A percentile compares a stretch with the other conserved stretches of the same genome.
These are phyloP conservation scores for Diaporthe destruens DNA, from an alignment of 2,329 filamentous ascomycete genomes.

Conservation along the genomic window DNA sequence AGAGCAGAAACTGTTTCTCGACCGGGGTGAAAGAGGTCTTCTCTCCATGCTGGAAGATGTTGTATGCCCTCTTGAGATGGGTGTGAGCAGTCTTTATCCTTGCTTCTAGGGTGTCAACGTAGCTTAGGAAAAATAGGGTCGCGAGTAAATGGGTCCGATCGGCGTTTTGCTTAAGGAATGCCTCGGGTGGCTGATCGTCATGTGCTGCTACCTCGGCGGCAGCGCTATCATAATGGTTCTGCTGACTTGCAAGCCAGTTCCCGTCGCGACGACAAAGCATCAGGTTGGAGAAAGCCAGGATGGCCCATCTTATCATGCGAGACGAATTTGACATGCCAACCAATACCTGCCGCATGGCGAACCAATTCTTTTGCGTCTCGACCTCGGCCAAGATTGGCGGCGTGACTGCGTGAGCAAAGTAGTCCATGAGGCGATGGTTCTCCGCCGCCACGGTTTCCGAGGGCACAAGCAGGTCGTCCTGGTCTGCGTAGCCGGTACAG, in stretches of 20 bases:
- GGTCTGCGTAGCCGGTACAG: conserved; percentile 45
- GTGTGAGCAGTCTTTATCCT: conserved; percentile 60
- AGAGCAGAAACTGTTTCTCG: conserved; percentile 64
- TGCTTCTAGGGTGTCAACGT: conserved; percentile 62
- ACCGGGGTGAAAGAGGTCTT: conserved; percentile 53
- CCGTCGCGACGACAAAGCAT: conserved; percentile 54
- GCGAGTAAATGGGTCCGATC: conserved; percentile 60
- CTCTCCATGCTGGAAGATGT: conserved; percentile 58
- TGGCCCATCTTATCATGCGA: conserved; percentile 60
- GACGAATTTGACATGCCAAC: conserved; percentile 61
- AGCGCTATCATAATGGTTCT: conserved; percentile 55
- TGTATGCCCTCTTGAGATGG: conserved; percentile 63
- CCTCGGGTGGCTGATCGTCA: conserved; percentile 32
- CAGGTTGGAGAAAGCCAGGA: conserved; percentile 65
- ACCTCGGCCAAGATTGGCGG: conserved; percentile 66
- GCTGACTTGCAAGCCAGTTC: conserved; percentile 50
- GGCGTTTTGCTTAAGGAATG: conserved; percentile 49
- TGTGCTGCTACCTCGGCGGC: conserved; percentile 50
- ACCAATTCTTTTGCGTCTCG: conserved; percentile 66
- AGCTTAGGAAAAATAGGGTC: conserved; percentile 66
- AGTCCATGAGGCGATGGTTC: conserved; percentile 58
- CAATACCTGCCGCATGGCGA: conserved; percentile 61
- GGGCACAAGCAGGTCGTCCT: conserved; percentile 42
- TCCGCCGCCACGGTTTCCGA: conserved; percentile 47
- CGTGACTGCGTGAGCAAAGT: conserved; percentile 62